These are phyloP conservation scores for Scleroderma bovista DNA, from an alignment of 768 basidiomycete genomes.

Conservation along the genomic window DNA sequence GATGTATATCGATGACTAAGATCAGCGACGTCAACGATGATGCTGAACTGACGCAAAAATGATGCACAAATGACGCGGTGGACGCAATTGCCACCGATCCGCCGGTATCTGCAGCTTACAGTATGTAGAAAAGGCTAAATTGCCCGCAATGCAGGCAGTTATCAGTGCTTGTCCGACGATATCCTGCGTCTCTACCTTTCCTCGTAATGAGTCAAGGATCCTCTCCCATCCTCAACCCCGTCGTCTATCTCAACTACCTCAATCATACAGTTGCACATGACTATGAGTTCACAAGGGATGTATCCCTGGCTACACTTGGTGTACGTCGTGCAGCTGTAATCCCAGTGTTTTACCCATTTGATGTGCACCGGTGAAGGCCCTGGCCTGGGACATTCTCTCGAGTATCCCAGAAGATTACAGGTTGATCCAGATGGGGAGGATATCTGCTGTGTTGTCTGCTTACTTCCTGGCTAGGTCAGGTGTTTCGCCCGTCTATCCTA, in stretches of 20 bases:
- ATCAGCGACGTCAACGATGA: too few relatives aligned
- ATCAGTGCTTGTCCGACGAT: too few relatives aligned
- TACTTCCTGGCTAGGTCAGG: constrained; percentile 2
- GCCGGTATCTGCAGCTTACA: too few relatives aligned
- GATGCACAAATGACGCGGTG: too few relatives aligned
- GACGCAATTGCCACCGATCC: too few relatives aligned
- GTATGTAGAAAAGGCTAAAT: too few relatives aligned
- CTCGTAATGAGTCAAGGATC: constrained; percentile 25
- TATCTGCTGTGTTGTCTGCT: neutral
- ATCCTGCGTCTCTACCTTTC: neutral
- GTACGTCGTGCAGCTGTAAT: constrained; percentile 5
- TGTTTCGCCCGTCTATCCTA: neutral
- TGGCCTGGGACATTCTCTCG: constrained; percentile 3
- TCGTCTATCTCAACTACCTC: constrained; percentile 23
- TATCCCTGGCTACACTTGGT: constrained; percentile 17
- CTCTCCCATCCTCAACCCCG: constrained; percentile 14
- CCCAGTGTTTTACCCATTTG: neutral
- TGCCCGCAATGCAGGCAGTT: too few relatives aligned
- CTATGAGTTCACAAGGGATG: constrained; percentile 15
- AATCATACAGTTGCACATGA: constrained; percentile 12
- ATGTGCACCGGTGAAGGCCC: neutral
- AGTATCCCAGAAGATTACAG: constrained; percentile 1
- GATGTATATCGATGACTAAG: too few relatives aligned
- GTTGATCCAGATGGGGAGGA: neutral
- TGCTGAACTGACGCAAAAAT: too few relatives aligned